Percentiles rank a stretch among this genome's conserved stretches.
These are phyloP conservation scores for Pulicaria dysenterica DNA, from an alignment of 129 eudicot species.

Conservation along the genomic window DNA sequence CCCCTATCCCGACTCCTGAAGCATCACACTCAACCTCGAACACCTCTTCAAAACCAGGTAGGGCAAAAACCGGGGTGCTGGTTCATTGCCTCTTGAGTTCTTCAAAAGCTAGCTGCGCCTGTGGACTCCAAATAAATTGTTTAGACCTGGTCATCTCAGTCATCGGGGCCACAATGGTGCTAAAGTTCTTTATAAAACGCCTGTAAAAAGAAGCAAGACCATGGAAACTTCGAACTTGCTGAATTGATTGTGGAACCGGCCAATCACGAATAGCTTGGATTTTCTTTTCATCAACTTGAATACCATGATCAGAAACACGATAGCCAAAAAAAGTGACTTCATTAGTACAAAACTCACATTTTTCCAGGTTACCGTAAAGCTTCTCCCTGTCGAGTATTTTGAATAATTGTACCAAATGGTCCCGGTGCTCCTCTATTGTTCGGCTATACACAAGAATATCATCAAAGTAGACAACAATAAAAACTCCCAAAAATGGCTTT, in stretches of 20 bases:
- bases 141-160: neutral
- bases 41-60: neutral
- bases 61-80: neutral
- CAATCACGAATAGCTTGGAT: no score
- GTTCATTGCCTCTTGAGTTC: neutral
- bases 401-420: no score
- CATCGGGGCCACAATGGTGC: neutral
- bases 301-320: no score
- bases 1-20: constrained; percentile 1
- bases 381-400: no score
- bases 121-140: neutral
- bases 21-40: constrained; percentile 16
- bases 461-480: no score
- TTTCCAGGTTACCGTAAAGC: no score
- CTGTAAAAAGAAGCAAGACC: neutral
- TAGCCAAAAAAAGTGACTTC: no score
- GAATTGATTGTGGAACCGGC: neutral
- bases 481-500: no score
- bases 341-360: no score
- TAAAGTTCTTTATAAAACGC: neutral
- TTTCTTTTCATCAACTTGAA: no score
- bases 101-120: neutral
- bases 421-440: no score
- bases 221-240: neutral
- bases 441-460: no score